phyloP scores from a whole-genome alignment of 495 filamentous ascomycete genomes.

The Lophiotrema nucula region DNA sequence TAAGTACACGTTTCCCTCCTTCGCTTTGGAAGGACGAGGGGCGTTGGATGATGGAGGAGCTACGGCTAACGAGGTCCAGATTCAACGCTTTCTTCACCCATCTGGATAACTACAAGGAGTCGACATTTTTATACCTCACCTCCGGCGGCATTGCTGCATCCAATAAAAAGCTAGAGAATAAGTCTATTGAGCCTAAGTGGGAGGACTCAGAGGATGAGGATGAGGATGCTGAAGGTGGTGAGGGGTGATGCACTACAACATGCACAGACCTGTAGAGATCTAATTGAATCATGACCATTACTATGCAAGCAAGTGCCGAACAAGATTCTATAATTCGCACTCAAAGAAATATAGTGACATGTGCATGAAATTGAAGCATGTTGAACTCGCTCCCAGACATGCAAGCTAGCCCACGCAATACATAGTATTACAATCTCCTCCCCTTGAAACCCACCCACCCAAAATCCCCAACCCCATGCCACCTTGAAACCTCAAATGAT shows the following conservation, averaged over 20 bases:
- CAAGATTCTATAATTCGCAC: too few species aligned
- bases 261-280: too few species aligned
- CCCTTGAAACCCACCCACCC: neutral
- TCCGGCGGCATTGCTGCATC: constrained; percentile 32
- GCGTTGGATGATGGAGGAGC: neutral
- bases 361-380: too few species aligned
- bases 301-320: too few species aligned
- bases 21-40: too few species aligned
- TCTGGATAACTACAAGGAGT: constrained; percentile 70
- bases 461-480: neutral
- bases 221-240: constrained; percentile 27
- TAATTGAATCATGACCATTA: too few species aligned
- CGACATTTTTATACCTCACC: constrained; percentile 75
- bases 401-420: constrained; percentile 5
- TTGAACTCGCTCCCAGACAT: constrained; percentile 15
- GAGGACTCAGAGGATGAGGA: constrained; percentile 30
- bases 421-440: constrained; percentile 24
- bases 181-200: constrained; percentile 20
- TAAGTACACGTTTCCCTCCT: too few species aligned
- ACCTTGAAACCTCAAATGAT: too few species aligned
- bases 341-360: too few species aligned
- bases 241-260: too few species aligned
- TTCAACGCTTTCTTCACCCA: constrained; percentile 83
- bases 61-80: constrained; percentile 45
- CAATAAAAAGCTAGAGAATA: constrained; percentile 15